Evolutionary conservation across 2,329 filamentous ascomycete genomes (phyloP).

Genomic region (Conoideocrella luteorostrata): DNA sequence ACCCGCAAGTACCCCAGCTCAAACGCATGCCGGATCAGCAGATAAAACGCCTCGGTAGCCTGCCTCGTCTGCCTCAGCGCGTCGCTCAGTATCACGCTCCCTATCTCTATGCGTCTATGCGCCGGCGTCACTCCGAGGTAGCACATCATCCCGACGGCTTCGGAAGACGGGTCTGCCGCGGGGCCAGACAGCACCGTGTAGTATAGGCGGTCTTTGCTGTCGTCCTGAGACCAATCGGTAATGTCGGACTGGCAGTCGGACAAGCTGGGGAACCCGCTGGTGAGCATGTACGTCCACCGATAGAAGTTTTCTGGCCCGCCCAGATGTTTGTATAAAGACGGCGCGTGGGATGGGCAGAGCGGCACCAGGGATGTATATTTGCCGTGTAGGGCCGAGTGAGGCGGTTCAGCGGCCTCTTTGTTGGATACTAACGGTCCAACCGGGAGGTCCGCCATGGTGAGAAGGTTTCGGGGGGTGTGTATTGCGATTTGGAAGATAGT

Average conservation of each 20-base stretch:
- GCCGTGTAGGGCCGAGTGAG: no score
- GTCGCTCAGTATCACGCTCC: conserved; percentile 45
- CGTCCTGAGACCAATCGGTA: conserved; percentile 14
- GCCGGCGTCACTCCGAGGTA: conserved; percentile 41
- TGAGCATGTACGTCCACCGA: conserved; percentile 29
- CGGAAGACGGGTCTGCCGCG: conserved; percentile 13
- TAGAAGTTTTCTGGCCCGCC: conserved; percentile 23
- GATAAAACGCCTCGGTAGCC: conserved; percentile 52
- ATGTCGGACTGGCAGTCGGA: conserved; percentile 15
- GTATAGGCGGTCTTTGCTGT: conserved; percentile 30
- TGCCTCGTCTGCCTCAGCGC: conserved; percentile 45
- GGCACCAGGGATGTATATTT: conserved; percentile 24
- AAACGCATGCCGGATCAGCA: conserved; percentile 49
- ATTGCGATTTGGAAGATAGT: no score
- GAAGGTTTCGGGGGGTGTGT: no score
- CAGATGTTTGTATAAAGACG: conserved; percentile 24
- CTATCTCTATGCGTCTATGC: conserved; percentile 51
- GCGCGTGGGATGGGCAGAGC: conserved; percentile 19
- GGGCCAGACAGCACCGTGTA: conserved; percentile 36
- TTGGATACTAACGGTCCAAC: no score
- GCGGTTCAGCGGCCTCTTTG: no score
- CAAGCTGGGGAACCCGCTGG: conserved; percentile 15
- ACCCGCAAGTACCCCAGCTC: conserved; percentile 46
- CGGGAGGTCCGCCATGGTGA: no score
- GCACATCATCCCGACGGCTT: conserved; percentile 33